These are phyloP conservation scores for Pseudognaphalium luteoalbum DNA, from an alignment of 129 eudicot genomes.

Conservation along the genomic window DNA sequence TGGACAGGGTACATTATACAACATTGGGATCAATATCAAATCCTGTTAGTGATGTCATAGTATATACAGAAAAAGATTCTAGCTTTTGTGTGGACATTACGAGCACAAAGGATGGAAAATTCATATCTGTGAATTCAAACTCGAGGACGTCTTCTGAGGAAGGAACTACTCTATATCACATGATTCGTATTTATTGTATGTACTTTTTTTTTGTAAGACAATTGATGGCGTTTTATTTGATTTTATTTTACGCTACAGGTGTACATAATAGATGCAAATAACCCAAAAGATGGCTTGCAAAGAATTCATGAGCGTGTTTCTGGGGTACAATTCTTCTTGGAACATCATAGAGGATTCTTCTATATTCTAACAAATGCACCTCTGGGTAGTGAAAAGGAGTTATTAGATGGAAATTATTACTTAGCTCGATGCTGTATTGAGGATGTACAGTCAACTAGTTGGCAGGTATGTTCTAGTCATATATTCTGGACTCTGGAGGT, in stretches of 20 bases:
- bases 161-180: conserved; percentile 46
- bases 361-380: conserved; percentile 71
- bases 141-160: conserved; percentile 98
- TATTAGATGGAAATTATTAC: conserved; percentile 48
- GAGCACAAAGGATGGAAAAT: conserved; percentile 92
- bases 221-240: conserved; percentile 2
- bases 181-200: background rate
- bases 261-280: conserved; percentile 64
- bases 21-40: conserved; percentile 48
- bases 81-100: conserved; percentile 89
- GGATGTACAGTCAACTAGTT: conserved; percentile 44
- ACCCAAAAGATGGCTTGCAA: conserved; percentile 51
- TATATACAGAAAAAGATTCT: conserved; percentile 66
- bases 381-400: conserved; percentile 24
- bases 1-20: conserved; percentile 66
- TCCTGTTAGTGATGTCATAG: conserved; percentile 32
- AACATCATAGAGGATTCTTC: conserved; percentile 74
- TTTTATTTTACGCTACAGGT: conserved; percentile 54
- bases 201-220: conserved; percentile 10
- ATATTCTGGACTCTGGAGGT: conserved; percentile 1
- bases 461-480: conserved; percentile 59
- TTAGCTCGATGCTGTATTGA: conserved; percentile 68
- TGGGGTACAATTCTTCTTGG: conserved; percentile 81
- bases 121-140: conserved; percentile 84
- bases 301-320: conserved; percentile 68